phyloP scores from a whole-genome alignment of 129 eudicot species.

The Lactuca sativa region DNA sequence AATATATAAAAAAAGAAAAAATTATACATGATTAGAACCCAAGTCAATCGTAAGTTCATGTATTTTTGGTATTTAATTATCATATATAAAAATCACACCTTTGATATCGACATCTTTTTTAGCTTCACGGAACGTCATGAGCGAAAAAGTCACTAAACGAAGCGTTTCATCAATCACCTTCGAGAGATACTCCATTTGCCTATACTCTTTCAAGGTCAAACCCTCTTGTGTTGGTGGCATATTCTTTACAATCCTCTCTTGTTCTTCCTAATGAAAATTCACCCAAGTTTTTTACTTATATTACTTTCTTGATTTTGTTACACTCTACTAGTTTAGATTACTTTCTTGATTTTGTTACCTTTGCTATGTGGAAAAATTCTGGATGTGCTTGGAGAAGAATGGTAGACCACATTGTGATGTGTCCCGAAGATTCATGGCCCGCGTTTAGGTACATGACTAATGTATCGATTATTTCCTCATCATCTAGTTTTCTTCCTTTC shows the following conservation, averaged over 20 bases:
- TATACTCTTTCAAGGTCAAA: conserved; percentile 60
- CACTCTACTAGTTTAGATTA: not conserved
- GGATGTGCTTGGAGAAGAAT: conserved; percentile 64
- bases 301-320: conserved; percentile 20
- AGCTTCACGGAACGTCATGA: conserved; percentile 84
- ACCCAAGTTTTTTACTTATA: not conserved
- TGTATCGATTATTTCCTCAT: conserved; percentile 87
- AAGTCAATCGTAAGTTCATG: not conserved
- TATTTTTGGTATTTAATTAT: not conserved
- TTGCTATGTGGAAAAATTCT: conserved; percentile 53
- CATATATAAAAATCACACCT: conserved; percentile 41
- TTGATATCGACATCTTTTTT: conserved; percentile 49
- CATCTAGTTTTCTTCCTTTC: conserved; percentile 62
- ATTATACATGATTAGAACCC: not conserved
- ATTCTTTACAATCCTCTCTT: conserved; percentile 62
- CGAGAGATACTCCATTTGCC: conserved; percentile 83
- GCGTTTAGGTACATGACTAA: conserved; percentile 93
- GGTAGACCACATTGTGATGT: conserved; percentile 87
- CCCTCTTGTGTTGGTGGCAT: conserved; percentile 70
- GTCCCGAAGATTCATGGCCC: conserved; percentile 97
- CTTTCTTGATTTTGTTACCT: conserved; percentile 41
- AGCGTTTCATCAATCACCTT: conserved; percentile 95
- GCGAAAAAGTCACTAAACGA: conserved; percentile 75
- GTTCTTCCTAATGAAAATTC: conserved; percentile 58
- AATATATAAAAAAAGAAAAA: not conserved